These are phyloP conservation scores for Echeveria elegans DNA, from an alignment of 164 flowering plant species.

Conservation along the genomic window DNA sequence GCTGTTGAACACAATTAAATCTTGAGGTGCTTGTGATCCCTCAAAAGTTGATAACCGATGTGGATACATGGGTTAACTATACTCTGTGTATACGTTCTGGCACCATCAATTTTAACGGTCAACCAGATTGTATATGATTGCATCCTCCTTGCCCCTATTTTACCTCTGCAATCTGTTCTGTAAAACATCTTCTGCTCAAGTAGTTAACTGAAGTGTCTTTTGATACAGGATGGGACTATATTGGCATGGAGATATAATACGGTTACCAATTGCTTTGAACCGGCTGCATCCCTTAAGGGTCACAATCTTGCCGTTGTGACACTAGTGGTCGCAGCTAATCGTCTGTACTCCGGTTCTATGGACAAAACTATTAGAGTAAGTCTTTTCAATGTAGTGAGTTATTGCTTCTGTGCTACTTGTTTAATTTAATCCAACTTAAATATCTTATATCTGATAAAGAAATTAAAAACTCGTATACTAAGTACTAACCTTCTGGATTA, in stretches of 20 bases:
- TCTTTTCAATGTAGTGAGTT: slow-evolving; percentile 7
- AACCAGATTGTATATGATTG: neutral
- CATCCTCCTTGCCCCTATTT: neutral
- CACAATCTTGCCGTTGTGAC: slow-evolving; percentile 69
- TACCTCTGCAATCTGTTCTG: neutral
- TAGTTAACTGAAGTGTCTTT: neutral
- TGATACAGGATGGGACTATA: slow-evolving; percentile 74
- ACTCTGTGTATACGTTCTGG: neutral
- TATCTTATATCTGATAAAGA: neutral
- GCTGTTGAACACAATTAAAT: neutral
- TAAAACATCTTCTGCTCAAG: neutral
- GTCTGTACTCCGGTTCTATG: slow-evolving; percentile 93
- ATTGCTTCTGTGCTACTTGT: neutral
- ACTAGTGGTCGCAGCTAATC: slow-evolving; percentile 75
- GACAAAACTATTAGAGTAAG: slow-evolving; percentile 75
- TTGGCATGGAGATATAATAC: slow-evolving; percentile 79
- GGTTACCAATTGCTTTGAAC: slow-evolving; percentile 60
- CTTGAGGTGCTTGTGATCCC: neutral
- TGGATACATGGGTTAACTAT: neutral
- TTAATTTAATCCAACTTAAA: neutral
- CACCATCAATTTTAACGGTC: neutral
- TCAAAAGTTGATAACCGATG: neutral
- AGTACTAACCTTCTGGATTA: neutral
- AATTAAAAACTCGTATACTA: no score
- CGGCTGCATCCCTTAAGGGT: slow-evolving; percentile 68